Conservation (phyloP, 257 asterid genomes). For the Nicotiana sylvestris region DNA sequence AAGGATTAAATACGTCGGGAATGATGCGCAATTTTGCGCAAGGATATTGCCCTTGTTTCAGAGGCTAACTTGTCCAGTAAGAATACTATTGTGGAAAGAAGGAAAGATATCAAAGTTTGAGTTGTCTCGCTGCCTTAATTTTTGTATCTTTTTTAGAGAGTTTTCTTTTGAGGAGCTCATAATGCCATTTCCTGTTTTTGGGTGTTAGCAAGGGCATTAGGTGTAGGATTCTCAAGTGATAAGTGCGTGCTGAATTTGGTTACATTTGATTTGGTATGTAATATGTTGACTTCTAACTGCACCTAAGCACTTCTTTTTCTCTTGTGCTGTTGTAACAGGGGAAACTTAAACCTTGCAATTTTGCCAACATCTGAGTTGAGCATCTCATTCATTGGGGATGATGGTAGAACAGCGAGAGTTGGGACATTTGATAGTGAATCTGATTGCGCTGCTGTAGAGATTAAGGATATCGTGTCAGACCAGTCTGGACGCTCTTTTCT, state of each 20-base stretch:
- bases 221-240: neutral
- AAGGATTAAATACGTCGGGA: neutral
- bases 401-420: conserved; percentile 68
- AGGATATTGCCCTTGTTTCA: neutral
- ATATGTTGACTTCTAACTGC: neutral
- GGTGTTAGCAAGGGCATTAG: neutral
- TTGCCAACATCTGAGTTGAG: conserved; percentile 85
- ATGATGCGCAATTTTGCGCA: neutral
- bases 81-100: neutral
- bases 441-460: conserved; percentile 38
- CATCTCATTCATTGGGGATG: conserved; percentile 78
- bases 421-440: conserved; percentile 43
- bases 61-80: conserved; percentile 4
- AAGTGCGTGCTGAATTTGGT: neutral
- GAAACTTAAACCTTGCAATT: conserved; percentile 74
- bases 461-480: conserved; percentile 64
- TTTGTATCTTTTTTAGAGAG: neutral
- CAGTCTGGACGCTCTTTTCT: conserved; percentile 79
- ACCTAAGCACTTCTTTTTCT: neutral
- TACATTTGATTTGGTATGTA: neutral
- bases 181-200: neutral
- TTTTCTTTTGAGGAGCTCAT: neutral
- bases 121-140: neutral
- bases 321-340: conserved; percentile 24
- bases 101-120: neutral